Evolutionary conservation across 192 early-diverging fungal genomes (phyloP), one percentile per base, ranked within the genome.

Genomic region (Backusella macrospora): DNA sequence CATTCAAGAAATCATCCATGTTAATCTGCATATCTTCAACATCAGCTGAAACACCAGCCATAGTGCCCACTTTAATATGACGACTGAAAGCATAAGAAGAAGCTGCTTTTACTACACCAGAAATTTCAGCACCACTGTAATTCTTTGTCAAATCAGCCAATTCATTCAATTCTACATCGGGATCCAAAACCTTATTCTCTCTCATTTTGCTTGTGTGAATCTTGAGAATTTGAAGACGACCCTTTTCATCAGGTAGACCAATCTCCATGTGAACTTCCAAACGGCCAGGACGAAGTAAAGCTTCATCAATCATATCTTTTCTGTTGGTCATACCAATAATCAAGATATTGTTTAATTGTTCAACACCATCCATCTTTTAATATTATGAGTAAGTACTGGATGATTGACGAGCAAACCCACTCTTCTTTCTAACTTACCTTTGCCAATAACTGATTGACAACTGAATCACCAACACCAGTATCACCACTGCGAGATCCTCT

Each of bases 281-380:
- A 84, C 96, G 93, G 23, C 93, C 98, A 34, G 98, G 96, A 71
- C 96, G 92, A 37, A 99, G 85, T 76, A 99, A 81, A 4, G 98
- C 98, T 73, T 99, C 98, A 77, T 99, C 98, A 72, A 99, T 98
- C 88, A 98, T 94, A 72, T 99, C 96, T 77, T 95, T 88, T 73
- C 96, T 82, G 81, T 98, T 99, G 63, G 98, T 99, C 98, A 99
- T 99, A 76, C 96, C 96, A 73, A 99, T 98, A 46, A 98, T 92
- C 75, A 98, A 80, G 63, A 99, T 96, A 81, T 99, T 99, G 84
- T 98, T 99, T 71, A 99, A 83, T 80, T 98, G 96, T 48, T 98
- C 96, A 8, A 99, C 96, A 87, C 96, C 98, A 81, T 99, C 96
- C 94, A 99, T 96, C 88, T 90, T 74, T 47, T 26, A 29, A 63